Conservation (phyloP, 106 monocot genomes). For the Phalaenopsis equestris region DNA sequence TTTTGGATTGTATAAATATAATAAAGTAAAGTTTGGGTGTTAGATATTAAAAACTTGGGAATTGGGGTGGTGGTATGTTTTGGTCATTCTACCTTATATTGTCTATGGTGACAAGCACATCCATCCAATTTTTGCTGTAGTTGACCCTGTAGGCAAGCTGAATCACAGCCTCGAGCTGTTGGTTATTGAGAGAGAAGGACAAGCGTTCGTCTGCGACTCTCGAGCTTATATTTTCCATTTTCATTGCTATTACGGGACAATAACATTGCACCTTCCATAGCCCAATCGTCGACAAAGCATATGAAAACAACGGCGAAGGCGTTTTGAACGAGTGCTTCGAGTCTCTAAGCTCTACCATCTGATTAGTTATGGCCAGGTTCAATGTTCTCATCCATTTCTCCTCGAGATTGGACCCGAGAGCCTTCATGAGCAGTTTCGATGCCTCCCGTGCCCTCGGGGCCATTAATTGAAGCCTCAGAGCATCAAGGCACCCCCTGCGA, state of each 20-base stretch:
- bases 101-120: constrained; percentile 56
- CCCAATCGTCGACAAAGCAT: constrained; percentile 43
- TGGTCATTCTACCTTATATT: constrained; percentile 45
- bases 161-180: constrained; percentile 76
- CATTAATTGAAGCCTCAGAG: constrained; percentile 33
- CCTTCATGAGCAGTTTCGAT: constrained; percentile 29
- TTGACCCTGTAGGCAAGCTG: constrained; percentile 56
- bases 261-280: constrained; percentile 80
- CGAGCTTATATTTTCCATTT: constrained; percentile 21
- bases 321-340: constrained; percentile 25
- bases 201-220: constrained; percentile 52
- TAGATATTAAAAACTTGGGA: too few relatives aligned
- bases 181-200: constrained; percentile 65
- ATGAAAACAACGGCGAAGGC: constrained; percentile 56
- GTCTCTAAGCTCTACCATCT: constrained; percentile 37
- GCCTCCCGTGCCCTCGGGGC: constrained; percentile 29
- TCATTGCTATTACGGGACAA: constrained; percentile 65
- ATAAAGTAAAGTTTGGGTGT: too few relatives aligned
- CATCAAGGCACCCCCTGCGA: constrained; percentile 38
- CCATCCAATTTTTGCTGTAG: constrained; percentile 36
- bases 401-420: constrained; percentile 60
- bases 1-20: too few relatives aligned
- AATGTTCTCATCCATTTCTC: constrained; percentile 72
- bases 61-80: too few relatives aligned
- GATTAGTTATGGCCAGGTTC: constrained; percentile 64